Evolutionary conservation across 805 yeast genomes (phyloP).

Genomic region (Zygoascus flipseniorum): DNA sequence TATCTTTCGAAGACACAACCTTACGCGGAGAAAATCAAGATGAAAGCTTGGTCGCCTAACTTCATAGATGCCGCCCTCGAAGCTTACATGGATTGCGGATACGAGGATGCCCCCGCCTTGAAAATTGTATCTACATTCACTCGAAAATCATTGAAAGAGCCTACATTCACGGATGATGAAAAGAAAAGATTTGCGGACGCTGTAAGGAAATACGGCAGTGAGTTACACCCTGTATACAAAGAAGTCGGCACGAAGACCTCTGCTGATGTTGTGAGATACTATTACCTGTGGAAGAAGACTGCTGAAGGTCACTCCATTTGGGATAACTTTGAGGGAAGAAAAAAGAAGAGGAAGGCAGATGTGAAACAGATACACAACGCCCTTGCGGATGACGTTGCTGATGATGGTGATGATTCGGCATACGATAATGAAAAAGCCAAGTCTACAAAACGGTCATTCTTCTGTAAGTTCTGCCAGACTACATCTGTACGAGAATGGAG

Average conservation of each 20-base stretch:
- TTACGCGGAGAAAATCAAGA: constrained; percentile 45
- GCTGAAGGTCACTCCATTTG: constrained; percentile 64
- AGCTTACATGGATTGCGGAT: constrained; percentile 42
- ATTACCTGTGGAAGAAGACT: constrained; percentile 89
- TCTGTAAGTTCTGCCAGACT: constrained; percentile 69
- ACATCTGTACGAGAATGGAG: constrained; percentile 54
- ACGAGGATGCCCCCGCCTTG: constrained; percentile 45
- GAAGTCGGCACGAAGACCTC: constrained; percentile 66
- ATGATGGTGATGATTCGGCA: constrained; percentile 62
- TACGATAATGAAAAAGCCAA: constrained; percentile 49
- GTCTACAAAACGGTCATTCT: constrained; percentile 34
- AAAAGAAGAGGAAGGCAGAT: constrained; percentile 16
- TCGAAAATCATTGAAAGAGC: constrained; percentile 59
- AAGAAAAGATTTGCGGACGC: constrained; percentile 63
- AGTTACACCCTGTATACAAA: constrained; percentile 62
- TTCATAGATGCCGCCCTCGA: constrained; percentile 68
- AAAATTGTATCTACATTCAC: constrained; percentile 40
- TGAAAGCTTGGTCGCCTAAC: constrained; percentile 65
- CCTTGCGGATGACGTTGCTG: constrained; percentile 45
- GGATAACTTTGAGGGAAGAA: constrained; percentile 72
- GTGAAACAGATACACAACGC: constrained; percentile 14
- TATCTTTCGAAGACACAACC: constrained; percentile 50
- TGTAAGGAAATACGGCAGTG: constrained; percentile 65
- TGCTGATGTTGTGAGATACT: constrained; percentile 76
- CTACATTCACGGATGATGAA: constrained; percentile 62